Percentiles rank a stretch among this genome's conserved stretches.
Evolutionary conservation across 768 basidiomycete genomes (phyloP).

Genomic region (Panaeolus cyanescens): DNA sequence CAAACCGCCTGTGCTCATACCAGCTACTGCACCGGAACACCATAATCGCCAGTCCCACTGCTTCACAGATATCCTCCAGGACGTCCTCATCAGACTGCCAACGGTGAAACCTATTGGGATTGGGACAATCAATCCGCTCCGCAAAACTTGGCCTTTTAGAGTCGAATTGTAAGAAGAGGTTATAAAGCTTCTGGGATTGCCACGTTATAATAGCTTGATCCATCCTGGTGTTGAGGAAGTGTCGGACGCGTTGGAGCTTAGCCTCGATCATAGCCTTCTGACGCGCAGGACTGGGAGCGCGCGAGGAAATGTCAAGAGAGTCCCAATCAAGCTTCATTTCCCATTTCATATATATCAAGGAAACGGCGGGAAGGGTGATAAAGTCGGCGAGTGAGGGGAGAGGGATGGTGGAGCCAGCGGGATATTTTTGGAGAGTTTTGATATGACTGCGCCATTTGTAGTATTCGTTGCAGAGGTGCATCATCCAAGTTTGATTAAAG

Average conservation of each 20-base stretch:
- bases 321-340: background rate
- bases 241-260: background rate
- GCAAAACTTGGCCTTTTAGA: background rate
- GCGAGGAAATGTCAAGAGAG: background rate
- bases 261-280: background rate
- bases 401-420: slow-evolving; percentile 21
- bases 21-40: slow-evolving; percentile 28
- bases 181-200: background rate
- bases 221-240: background rate
- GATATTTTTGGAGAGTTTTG: slow-evolving; percentile 9
- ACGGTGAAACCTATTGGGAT: background rate
- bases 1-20: slow-evolving; percentile 5
- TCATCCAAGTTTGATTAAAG: slow-evolving; percentile 20
- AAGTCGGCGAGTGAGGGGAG: slow-evolving; percentile 23
- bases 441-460: slow-evolving; percentile 15
- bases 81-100: background rate
- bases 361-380: slow-evolving; percentile 13
- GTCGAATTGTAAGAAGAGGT: background rate
- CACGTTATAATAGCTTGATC: background rate
- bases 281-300: background rate
- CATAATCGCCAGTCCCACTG: slow-evolving; percentile 19
- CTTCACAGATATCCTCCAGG: background rate
- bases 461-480: slow-evolving; percentile 21
- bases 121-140: background rate
- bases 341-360: slow-evolving; percentile 17